A percentile compares a stretch with the other conserved stretches of the same genome.
phyloP scores from a whole-genome alignment of 306 rosid species.

The Ochetophila trinervis region DNA sequence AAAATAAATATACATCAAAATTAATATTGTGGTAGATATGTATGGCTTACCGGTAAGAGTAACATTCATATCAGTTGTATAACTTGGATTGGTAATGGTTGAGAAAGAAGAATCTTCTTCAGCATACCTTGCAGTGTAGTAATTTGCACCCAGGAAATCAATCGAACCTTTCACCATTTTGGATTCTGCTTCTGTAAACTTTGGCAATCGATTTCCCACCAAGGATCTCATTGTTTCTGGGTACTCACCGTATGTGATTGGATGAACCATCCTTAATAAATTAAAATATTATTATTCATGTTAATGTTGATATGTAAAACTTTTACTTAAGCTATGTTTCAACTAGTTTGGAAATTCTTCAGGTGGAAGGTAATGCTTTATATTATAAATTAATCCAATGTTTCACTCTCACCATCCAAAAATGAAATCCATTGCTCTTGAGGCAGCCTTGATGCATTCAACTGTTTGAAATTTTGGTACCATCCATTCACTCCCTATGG shows the following conservation, averaged over 20 bases:
- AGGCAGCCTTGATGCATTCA: conserved; percentile 11
- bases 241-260: conserved; percentile 56
- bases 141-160: conserved; percentile 71
- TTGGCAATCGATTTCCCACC: conserved; percentile 52
- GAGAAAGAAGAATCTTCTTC: conserved; percentile 19
- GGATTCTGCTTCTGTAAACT: conserved; percentile 36
- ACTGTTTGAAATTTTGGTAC: conserved; percentile 11
- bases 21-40: not conserved
- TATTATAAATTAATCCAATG: not conserved
- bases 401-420: conserved; percentile 21
- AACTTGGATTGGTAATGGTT: conserved; percentile 28
- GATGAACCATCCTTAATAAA: conserved; percentile 43
- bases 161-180: conserved; percentile 28
- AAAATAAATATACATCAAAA: not conserved
- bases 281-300: not conserved
- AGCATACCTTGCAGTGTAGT: conserved; percentile 46
- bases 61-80: conserved; percentile 30
- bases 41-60: conserved; percentile 31
- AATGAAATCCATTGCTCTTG: conserved; percentile 22
- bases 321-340: too few species aligned
- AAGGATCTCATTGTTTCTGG: conserved; percentile 38
- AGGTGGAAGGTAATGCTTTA: not conserved
- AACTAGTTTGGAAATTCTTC: not conserved
- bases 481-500: not conserved
- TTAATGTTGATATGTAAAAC: not conserved